Evolutionary conservation across 371 early-diverging fungal species (phyloP), one percentile per base, ranked within the genome.

Genomic region (Actinomucor elegans): DNA sequence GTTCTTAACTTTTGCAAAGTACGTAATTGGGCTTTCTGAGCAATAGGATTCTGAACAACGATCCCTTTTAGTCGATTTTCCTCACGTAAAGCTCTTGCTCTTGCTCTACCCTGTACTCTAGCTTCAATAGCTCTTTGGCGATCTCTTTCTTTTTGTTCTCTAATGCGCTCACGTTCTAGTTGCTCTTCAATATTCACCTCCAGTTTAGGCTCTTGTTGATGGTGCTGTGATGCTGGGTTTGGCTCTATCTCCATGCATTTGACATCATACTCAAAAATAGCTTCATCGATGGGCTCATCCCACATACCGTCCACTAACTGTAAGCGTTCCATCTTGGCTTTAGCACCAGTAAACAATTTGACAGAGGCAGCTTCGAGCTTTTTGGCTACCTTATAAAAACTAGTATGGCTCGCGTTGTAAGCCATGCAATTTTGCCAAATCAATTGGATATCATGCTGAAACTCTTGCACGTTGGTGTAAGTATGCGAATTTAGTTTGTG

Each of bases 361-460:
- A 23, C 17, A 0, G 63, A 40, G 1, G 56, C 44, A 0, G 12
- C 27, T 20, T 57, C 48, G 5, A 62, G 29, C 15, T 33, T 48
- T 7, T 14, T 40, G 32, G 94, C 95, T 0, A 84, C 62, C 26
- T 80, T 78, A 61, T 81, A 85, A 59, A 87, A 93, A 3, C 73
- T 59, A 0, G 92, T 92, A 20, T 85, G 81, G 0, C 76, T 58
- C 28, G 73, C 70, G 65, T 94, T 94, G 69, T 93, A 94, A 1
- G 75, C 61, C 77, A 86, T 77, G 36, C 89, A 83, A 65, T 94
- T 94, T 10, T 60, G 48, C 70, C 88, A 91, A 24, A 92, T 89
- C 46, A 89, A 63, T 7, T 77, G 55, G 20, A 89, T 48, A 55
- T 92, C 93, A 12, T 54, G 59, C 56, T 77, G 57, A 11, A 80